Base-by-base conservation (phyloP, 2,329 filamentous ascomycete genomes). In the Scedosporium aurantiacum region DNA sequence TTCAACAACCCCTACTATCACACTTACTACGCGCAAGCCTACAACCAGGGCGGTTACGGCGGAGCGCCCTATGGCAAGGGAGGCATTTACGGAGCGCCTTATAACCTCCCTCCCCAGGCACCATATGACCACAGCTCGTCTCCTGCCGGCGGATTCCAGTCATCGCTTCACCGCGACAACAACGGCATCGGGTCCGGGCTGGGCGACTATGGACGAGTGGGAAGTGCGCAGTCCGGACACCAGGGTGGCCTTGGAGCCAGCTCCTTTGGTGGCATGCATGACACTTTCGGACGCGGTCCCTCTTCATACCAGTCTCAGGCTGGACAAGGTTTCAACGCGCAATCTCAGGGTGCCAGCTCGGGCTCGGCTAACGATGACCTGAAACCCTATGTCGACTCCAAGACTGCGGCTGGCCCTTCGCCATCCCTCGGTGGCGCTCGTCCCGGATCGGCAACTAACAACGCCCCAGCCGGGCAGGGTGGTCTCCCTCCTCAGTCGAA, bases 1-100 rank as follows among this genome's bases (percentile, higher is more conserved):
- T 86, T 81, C 67, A 77, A 75, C 66, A 85, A 80, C 72, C 83
- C 83, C 1, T 86, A 85, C 71, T 87, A 87, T 67, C 76, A 80
- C 63, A 78, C 82, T 63, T 87, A 86, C 72, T 82, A 79, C 67
- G 79, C 81, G 60, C 77, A 76, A 52, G 77, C 75, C 52, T 83
- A 82, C 64, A 76, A 75, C 60, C 80, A 83, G 68, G 79, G 76
- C 59, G 79, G 75, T 37, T 84, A 76, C 64, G 75, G 68, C 23
- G 61, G 74, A 60, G 76, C 71, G 4, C 81, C 82, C 1, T 85
- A 84, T 64, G 73, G 78, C 64, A 85, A 84, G 75, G 78, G 74
- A 41, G 75, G 75, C 63, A 74, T 80, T 65, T 85, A 85, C 64
- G 79, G 77, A 59, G 79, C 82, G 68, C 81, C 79, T 50, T 85